A percentile compares a stretch with the other conserved stretches of the same genome.
phyloP scores from a whole-genome alignment of 345 rosid species.

The Citrus australasica region DNA sequence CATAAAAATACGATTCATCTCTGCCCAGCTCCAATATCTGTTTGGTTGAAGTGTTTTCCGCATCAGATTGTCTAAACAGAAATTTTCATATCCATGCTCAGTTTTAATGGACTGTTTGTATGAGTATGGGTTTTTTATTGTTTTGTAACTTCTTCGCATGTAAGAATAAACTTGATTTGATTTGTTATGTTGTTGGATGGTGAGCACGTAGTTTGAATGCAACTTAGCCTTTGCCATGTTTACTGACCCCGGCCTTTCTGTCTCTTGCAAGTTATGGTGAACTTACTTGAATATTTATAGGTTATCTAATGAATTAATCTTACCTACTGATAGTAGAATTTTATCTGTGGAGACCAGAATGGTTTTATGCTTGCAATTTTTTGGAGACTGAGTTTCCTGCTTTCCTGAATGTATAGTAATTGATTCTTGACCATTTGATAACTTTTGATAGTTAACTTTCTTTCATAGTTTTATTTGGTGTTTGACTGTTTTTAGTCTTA shows the following conservation, averaged over 20 bases:
- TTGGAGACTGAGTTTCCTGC: not conserved
- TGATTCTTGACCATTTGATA: not conserved
- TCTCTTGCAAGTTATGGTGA: not conserved
- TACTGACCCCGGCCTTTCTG: not conserved
- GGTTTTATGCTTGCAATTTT: not conserved
- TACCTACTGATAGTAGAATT: not conserved
- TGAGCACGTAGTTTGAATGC: not conserved
- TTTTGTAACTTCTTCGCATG: not conserved
- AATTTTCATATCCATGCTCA: not conserved
- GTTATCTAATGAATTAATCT: not conserved
- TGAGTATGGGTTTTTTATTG: not conserved
- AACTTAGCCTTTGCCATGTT: not conserved
- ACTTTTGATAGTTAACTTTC: not conserved
- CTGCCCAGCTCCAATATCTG: not conserved
- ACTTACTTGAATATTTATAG: not conserved
- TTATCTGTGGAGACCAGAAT: not conserved
- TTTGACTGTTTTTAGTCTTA: slow-evolving; percentile 18
- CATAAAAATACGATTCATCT: not conserved
- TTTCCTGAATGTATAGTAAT: not conserved
- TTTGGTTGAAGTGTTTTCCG: too few species aligned
- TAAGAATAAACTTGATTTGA: not conserved
- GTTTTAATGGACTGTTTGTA: not conserved
- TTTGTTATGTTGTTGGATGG: not conserved
- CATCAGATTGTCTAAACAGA: not conserved
- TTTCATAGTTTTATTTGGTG: slow-evolving; percentile 13